These are phyloP conservation scores for Clathrospora elynae DNA, from an alignment of 2,329 filamentous ascomycete species.

Conservation along the genomic window DNA sequence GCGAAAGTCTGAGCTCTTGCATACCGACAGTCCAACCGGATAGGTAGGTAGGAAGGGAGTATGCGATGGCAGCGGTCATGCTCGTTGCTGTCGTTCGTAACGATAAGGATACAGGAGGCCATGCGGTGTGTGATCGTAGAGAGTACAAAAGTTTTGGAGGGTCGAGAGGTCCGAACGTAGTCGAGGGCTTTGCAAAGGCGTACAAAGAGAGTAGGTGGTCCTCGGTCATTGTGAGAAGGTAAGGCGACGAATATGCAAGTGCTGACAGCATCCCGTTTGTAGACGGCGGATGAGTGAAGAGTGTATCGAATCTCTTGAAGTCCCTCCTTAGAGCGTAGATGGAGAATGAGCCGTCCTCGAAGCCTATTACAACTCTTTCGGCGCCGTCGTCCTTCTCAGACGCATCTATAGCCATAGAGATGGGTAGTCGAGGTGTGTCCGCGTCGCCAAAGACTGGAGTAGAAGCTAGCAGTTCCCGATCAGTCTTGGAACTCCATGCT, in stretches of 20 bases:
- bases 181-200: constrained; percentile 54
- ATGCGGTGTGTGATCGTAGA: constrained; percentile 78
- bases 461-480: constrained; percentile 63
- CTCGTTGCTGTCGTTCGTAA: constrained; percentile 69
- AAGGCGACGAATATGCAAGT: constrained; percentile 74
- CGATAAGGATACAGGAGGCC: constrained; percentile 79
- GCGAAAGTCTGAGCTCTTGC: constrained; percentile 79
- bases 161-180: constrained; percentile 26
- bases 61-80: constrained; percentile 83
- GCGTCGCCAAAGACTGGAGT: constrained; percentile 30
- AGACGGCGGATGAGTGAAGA: constrained; percentile 66
- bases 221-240: constrained; percentile 77
- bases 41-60: constrained; percentile 75
- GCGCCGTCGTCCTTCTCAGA: constrained; percentile 31
- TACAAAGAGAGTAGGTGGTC: constrained; percentile 78
- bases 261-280: constrained; percentile 70
- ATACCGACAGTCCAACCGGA: constrained; percentile 88
- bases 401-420: constrained; percentile 67
- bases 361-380: constrained; percentile 44
- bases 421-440: constrained; percentile 53
- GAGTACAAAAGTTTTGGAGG: constrained; percentile 71
- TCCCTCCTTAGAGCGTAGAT: constrained; percentile 66
- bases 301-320: constrained; percentile 52
- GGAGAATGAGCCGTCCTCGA: constrained; percentile 59
- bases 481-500: constrained; percentile 72